Evolutionary conservation across 495 filamentous ascomycete genomes (phyloP).

Genomic region (Opeltia flavorubescens): DNA sequence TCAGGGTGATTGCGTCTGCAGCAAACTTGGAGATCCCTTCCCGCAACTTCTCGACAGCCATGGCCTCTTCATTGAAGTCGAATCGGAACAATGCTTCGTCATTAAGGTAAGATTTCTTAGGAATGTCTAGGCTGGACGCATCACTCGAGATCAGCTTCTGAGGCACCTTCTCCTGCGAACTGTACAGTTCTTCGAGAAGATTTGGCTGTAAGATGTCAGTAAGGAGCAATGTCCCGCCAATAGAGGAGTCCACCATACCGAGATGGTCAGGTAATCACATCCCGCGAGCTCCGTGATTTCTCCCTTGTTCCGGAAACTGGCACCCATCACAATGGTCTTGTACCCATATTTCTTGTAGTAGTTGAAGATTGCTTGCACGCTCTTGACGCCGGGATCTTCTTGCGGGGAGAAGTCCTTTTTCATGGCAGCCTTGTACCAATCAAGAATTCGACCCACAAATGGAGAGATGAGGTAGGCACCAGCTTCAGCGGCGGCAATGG

Average conservation of each 20-base stretch:
- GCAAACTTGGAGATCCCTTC: constrained; percentile 99
- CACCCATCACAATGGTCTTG: constrained; percentile 99
- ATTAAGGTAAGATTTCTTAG: constrained; percentile 82
- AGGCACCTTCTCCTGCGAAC: constrained; percentile 62
- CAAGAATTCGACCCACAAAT: constrained; percentile 97
- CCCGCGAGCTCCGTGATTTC: constrained; percentile 97
- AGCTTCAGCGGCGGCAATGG: constrained; percentile 91
- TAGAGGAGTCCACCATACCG: constrained; percentile 38
- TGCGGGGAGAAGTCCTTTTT: constrained; percentile 80
- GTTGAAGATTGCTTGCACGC: constrained; percentile 93
- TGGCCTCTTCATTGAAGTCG: constrained; percentile 98
- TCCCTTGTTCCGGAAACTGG: constrained; percentile 86
- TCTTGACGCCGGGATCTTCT: constrained; percentile 95
- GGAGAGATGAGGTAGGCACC: constrained; percentile 97
- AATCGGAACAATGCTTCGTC: constrained; percentile 89
- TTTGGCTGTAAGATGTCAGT: constrained; percentile 45
- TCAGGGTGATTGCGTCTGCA: constrained; percentile 85
- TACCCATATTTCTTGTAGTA: constrained; percentile 99
- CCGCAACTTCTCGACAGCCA: constrained; percentile 96
- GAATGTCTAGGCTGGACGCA: constrained; percentile 56
- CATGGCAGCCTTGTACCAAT: constrained; percentile 95
- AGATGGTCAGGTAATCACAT: constrained; percentile 98
- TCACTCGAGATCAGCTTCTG: constrained; percentile 73
- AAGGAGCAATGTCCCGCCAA: background rate
- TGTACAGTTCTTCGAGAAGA: constrained; percentile 85